Percentiles rank a stretch among this genome's conserved stretches.
These are phyloP conservation scores for Neofusicoccum umdonicola DNA, from an alignment of 2,329 filamentous ascomycete genomes.

Conservation along the genomic window DNA sequence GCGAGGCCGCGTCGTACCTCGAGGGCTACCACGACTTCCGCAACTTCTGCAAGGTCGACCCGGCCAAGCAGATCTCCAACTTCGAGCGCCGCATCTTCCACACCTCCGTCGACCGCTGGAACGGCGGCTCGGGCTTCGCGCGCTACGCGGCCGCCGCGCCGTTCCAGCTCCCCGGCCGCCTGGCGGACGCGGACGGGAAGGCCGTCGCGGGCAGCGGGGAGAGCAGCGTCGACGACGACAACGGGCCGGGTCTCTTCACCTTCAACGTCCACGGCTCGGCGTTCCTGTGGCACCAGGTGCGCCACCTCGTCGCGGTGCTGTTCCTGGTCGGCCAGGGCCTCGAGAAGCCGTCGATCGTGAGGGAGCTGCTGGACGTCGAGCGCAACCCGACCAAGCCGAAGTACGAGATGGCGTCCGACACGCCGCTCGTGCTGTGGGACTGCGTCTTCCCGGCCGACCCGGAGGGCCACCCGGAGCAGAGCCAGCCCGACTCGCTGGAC, in stretches of 20 bases:
- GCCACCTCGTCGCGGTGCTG: slow-evolving; percentile 88
- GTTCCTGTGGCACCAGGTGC: slow-evolving; percentile 97
- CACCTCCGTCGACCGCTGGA: slow-evolving; percentile 63
- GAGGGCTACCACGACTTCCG: slow-evolving; percentile 89
- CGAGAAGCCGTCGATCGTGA: slow-evolving; percentile 71
- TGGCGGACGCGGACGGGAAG: slow-evolving; percentile 17
- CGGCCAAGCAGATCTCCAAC: slow-evolving; percentile 82
- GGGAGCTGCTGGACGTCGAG: slow-evolving; percentile 69
- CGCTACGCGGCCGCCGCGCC: background rate
- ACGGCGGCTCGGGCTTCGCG: slow-evolving; percentile 13
- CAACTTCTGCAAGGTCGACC: slow-evolving; percentile 94
- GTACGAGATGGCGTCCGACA: slow-evolving; percentile 89
- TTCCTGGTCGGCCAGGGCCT: slow-evolving; percentile 89
- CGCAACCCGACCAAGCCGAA: slow-evolving; percentile 73
- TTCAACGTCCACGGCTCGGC: slow-evolving; percentile 88
- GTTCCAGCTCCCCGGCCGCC: slow-evolving; percentile 21
- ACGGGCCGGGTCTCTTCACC: slow-evolving; percentile 69
- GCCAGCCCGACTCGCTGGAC: slow-evolving; percentile 57
- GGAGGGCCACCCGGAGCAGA: slow-evolving; percentile 36
- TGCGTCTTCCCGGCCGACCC: slow-evolving; percentile 72
- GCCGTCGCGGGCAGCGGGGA: slow-evolving; percentile 18
- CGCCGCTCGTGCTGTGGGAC: slow-evolving; percentile 91
- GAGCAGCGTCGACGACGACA: background rate
- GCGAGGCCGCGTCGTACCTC: slow-evolving; percentile 72
- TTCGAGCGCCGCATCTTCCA: slow-evolving; percentile 78